Base-by-base conservation (phyloP, 805 yeast genomes). In the Brettanomyces naardenensis region DNA sequence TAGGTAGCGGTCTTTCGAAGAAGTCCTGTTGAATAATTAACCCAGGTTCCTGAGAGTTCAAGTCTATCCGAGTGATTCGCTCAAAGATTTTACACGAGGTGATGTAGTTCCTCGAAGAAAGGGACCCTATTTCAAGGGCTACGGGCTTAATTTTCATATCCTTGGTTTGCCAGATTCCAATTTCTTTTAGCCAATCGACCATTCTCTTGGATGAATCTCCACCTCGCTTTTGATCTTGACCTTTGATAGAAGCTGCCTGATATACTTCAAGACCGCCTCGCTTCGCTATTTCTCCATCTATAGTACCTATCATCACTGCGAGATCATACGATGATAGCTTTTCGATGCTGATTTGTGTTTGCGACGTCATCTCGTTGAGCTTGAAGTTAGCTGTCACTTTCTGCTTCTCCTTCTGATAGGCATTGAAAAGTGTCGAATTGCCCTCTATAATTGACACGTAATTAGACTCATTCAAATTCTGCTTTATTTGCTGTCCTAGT, bases 131-230 rank as follows among this genome's bases (percentile, higher is more conserved):
- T 56, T 90, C 98, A 21, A 90, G 63, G 0, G 94, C 82, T 4
- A 35, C 30, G 4, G 53, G 47, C 6, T 43, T 48, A 35, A 18
- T 15, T 28, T 35, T 19, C n/a, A 32, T 3, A 28, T 15, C 26
- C 2, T 15, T 30, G 1, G 19, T 17, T 3, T 26, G 7, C 23
- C 37, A 40, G 1, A 42, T 20, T 5, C 39, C 45, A 28, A 61
- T 36, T 26, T 66, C 69, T 18, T 64, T 61, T 4, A 86, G 58
- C 89, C 94, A 86, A 39, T 77, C 73, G n/a, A 86, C 69, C 32
- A 90, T 62, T 49, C 78, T 66, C 47, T 80, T 84, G 2, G 95
- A 87, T 0, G 96, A 86, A 53, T 90, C 98, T 2, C 96, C 95
- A 0, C 98, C 97, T 44, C 97, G 58, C 33, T 69, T 68, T 0